These are phyloP conservation scores for Dendrobium huoshanense DNA, from an alignment of 106 monocot genomes.

Conservation along the genomic window DNA sequence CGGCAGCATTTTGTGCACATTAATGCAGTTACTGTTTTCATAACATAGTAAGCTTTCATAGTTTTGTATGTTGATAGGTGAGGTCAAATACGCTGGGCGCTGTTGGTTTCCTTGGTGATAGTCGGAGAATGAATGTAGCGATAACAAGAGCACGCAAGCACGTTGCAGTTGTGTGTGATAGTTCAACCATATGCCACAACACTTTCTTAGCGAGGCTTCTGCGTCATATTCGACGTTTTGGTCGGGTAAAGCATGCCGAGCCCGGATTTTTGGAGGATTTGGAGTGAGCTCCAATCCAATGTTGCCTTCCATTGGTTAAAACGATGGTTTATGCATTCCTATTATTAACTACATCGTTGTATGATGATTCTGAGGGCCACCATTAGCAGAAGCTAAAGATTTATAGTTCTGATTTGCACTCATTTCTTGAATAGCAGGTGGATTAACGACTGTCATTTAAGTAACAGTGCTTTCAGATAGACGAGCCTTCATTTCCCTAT, in stretches of 20 bases:
- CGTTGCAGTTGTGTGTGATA: constrained; percentile 79
- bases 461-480: constrained; percentile 48
- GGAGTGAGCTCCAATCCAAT: constrained; percentile 44
- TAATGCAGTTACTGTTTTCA: too few relatives aligned
- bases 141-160: constrained; percentile 90
- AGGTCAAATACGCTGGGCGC: constrained; percentile 90
- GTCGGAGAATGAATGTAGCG: constrained; percentile 86
- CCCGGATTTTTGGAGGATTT: constrained; percentile 54
- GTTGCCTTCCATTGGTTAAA: constrained; percentile 38
- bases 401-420: constrained; percentile 16
- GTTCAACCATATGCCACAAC: constrained; percentile 96
- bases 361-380: constrained; percentile 19
- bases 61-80: constrained; percentile 32
- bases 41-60: background rate
- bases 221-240: constrained; percentile 67
- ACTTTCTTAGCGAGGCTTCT: constrained; percentile 86
- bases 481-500: constrained; percentile 72
- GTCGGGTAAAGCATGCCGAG: constrained; percentile 64
- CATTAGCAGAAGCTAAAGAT: constrained; percentile 18
- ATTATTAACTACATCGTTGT: constrained; percentile 33
- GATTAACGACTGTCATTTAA: constrained; percentile 64
- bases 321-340: background rate
- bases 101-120: constrained; percentile 85
- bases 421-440: constrained; percentile 73
- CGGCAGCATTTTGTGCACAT: too few relatives aligned